phyloP scores from a whole-genome alignment of 345 rosid species.

The Tarenaya hassleriana region DNA sequence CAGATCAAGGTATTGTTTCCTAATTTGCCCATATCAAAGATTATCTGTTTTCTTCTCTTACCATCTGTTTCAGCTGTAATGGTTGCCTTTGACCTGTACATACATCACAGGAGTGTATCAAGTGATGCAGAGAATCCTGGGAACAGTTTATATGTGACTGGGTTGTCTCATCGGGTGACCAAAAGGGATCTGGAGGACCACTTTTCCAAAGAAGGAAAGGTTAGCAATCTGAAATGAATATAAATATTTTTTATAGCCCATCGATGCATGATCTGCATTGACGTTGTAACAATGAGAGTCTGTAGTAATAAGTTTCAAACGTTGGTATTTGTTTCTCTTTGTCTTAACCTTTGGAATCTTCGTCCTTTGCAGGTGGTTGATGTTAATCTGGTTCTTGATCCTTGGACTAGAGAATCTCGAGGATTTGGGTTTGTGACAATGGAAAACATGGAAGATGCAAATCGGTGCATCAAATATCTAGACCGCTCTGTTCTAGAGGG shows the following conservation, averaged over 20 bases:
- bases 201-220: slow-evolving; percentile 72
- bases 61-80: neutral
- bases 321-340: neutral
- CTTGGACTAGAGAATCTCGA: slow-evolving; percentile 88
- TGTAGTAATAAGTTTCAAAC: neutral
- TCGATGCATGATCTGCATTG: neutral
- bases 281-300: neutral
- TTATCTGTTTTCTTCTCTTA: neutral
- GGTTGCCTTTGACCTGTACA: neutral
- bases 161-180: slow-evolving; percentile 68
- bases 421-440: slow-evolving; percentile 93
- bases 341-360: slow-evolving; percentile 6
- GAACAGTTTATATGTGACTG: slow-evolving; percentile 89
- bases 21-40: neutral
- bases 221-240: slow-evolving; percentile 15
- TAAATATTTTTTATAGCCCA: neutral
- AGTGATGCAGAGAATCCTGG: slow-evolving; percentile 81
- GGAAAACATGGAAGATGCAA: slow-evolving; percentile 61
- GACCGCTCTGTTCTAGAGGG: slow-evolving; percentile 74
- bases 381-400: slow-evolving; percentile 89
- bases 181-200: slow-evolving; percentile 72
- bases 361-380: slow-evolving; percentile 52
- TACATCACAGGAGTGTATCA: slow-evolving; percentile 45
- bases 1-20: slow-evolving; percentile 46
- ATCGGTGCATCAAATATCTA: slow-evolving; percentile 65